Evolutionary conservation across 495 filamentous ascomycete species (phyloP).

Genomic region (Aspergillus sclerotioniger): DNA sequence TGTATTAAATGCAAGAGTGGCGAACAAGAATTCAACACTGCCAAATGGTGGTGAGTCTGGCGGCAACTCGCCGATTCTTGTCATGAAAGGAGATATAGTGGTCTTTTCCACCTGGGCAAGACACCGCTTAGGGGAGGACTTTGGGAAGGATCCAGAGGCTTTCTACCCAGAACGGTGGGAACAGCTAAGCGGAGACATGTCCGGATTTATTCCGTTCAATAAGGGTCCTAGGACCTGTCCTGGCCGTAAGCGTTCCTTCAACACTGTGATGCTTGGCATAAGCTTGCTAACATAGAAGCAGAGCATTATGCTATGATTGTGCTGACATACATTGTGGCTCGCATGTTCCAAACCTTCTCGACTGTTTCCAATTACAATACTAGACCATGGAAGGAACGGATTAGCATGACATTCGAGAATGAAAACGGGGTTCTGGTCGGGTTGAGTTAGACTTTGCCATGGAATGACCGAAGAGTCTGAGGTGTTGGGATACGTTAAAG

Average conservation of each 20-base stretch:
- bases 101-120: conserved; percentile 18
- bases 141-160: conserved; percentile 27
- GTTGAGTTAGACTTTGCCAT: neutral
- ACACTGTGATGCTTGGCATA: neutral
- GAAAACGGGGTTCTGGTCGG: conserved; percentile 18
- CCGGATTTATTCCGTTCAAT: conserved; percentile 23
- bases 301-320: conserved; percentile 16
- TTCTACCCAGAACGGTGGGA: conserved; percentile 24
- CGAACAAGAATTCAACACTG: conserved; percentile 46
- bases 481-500: too few relatives aligned
- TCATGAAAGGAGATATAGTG: conserved; percentile 15
- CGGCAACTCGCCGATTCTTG: conserved; percentile 39
- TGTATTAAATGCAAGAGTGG: conserved; percentile 42
- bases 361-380: conserved; percentile 13
- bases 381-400: conserved; percentile 17
- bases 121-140: conserved; percentile 17
- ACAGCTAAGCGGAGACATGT: conserved; percentile 10
- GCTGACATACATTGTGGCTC: conserved; percentile 19
- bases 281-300: neutral
- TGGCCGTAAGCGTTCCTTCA: conserved; percentile 17
- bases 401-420: conserved; percentile 22
- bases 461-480: too few relatives aligned
- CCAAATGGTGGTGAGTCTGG: conserved; percentile 53
- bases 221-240: conserved; percentile 19
- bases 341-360: conserved; percentile 19